A percentile compares a stretch with the other conserved stretches of the same genome.
These are phyloP conservation scores for Kwoniella heveanensis DNA, from an alignment of 768 basidiomycete species.

Conservation along the genomic window DNA sequence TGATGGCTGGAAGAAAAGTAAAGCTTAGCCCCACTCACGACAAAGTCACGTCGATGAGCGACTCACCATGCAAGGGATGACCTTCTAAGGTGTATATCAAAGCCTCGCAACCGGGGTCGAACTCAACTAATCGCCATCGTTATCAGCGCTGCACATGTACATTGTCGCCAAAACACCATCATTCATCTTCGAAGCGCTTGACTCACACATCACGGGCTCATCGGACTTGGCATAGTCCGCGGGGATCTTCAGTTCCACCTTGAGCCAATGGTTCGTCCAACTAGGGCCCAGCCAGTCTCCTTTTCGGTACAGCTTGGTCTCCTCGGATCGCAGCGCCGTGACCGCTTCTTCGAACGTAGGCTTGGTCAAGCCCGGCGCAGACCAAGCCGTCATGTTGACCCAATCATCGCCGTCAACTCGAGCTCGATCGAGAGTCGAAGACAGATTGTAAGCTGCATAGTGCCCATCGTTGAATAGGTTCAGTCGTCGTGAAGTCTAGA, in stretches of 20 bases:
- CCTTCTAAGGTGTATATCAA: conserved; percentile 82
- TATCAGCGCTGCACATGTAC: conserved; percentile 7
- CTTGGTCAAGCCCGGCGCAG: conserved; percentile 78
- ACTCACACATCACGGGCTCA: conserved; percentile 65
- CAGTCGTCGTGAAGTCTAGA: conserved; percentile 21
- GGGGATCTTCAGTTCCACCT: conserved; percentile 76
- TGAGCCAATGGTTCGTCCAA: conserved; percentile 97
- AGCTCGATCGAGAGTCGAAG: conserved; percentile 72
- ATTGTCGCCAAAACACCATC: too few relatives aligned
- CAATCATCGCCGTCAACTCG: conserved; percentile 62
- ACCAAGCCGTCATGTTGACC: conserved; percentile 83
- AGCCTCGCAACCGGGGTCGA: conserved; percentile 90
- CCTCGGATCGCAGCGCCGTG: not conserved
- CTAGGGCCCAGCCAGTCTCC: conserved; percentile 87
- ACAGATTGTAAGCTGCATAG: conserved; percentile 76
- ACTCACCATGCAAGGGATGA: conserved; percentile 69
- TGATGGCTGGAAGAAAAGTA: conserved; percentile 5
- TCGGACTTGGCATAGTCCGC: conserved; percentile 71
- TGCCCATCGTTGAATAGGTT: conserved; percentile 64
- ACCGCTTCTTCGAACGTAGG: conserved; percentile 76
- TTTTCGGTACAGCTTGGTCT: conserved; percentile 67
- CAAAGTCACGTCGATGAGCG: too few relatives aligned
- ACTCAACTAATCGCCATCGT: conserved; percentile 61
- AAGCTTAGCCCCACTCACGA: too few relatives aligned
- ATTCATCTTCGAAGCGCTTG: not conserved